These are phyloP conservation scores for Prillingera fragicola DNA, from an alignment of 1,284 basidiomycete species.

Conservation along the genomic window DNA sequence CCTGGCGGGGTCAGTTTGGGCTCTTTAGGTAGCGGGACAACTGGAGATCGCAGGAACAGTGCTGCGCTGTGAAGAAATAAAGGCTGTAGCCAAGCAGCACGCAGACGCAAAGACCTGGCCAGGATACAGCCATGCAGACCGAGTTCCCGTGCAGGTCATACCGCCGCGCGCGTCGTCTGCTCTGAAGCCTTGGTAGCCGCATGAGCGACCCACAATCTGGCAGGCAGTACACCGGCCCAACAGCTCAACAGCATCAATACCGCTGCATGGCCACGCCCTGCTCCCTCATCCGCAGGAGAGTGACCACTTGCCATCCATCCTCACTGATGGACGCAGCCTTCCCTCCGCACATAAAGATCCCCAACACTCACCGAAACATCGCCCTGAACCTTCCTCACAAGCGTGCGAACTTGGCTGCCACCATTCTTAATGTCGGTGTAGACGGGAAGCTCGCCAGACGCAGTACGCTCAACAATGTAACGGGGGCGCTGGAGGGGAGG, in stretches of 20 bases:
- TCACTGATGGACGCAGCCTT: not conserved
- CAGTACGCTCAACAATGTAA: constrained; percentile 21
- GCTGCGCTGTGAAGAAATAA: not conserved
- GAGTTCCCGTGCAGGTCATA: too few species aligned
- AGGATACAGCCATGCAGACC: not conserved
- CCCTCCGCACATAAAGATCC: not conserved
- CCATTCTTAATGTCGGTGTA: constrained; percentile 35
- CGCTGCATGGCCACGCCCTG: too few species aligned
- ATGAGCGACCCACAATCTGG: not conserved
- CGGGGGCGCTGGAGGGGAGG: not conserved
- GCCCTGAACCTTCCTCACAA: constrained; percentile 33
- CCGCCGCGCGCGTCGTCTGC: too few species aligned
- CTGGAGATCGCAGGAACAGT: not conserved
- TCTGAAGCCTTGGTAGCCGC: too few species aligned
- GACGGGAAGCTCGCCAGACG: constrained; percentile 29
- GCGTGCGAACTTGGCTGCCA: constrained; percentile 20
- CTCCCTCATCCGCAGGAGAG: too few species aligned
- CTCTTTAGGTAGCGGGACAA: not conserved
- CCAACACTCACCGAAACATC: constrained; percentile 12
- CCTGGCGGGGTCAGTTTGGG: constrained; percentile 10
- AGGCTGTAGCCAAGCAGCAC: not conserved
- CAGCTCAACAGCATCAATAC: not conserved
- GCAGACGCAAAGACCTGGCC: not conserved
- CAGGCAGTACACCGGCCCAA: not conserved
- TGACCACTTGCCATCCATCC: too few species aligned